A percentile compares a stretch with the other conserved stretches of the same genome.
Evolutionary conservation across 495 filamentous ascomycete genomes (phyloP).

Genomic region (Immersiella caudata): DNA sequence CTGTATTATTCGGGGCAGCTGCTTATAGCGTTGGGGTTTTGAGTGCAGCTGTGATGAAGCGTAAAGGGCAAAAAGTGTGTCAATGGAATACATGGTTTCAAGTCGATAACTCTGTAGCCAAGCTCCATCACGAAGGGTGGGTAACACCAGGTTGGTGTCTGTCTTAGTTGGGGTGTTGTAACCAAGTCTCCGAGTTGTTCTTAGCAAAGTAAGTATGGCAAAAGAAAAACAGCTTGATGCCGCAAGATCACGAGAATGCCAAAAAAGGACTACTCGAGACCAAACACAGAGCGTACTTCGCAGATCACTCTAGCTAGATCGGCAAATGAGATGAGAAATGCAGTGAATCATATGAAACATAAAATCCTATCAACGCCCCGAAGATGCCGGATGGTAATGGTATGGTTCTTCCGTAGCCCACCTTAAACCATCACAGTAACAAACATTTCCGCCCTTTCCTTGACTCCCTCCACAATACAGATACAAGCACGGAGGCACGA

Average conservation of each 20-base stretch:
- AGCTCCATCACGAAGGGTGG: no score
- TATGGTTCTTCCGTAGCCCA: not conserved
- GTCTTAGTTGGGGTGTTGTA: no score
- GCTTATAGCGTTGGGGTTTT: slow-evolving; percentile 31
- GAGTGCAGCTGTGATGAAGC: not conserved
- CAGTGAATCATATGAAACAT: not conserved
- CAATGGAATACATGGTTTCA: no score
- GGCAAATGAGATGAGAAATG: not conserved
- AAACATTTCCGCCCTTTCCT: not conserved
- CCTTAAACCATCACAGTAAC: not conserved
- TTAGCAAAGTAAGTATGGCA: no score
- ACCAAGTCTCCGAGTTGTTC: no score
- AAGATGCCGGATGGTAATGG: not conserved
- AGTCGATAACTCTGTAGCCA: no score
- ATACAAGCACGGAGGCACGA: not conserved
- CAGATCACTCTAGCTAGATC: not conserved
- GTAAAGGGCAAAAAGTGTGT: no score
- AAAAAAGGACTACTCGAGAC: not conserved
- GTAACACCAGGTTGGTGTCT: no score
- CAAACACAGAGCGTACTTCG: not conserved
- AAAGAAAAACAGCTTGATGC: no score
- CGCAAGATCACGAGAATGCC: not conserved
- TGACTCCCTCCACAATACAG: not conserved
- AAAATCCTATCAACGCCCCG: not conserved
- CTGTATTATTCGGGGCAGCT: slow-evolving; percentile 38